These are phyloP conservation scores for Escallonia herrerae DNA, from an alignment of 129 eudicot species.

Conservation along the genomic window DNA sequence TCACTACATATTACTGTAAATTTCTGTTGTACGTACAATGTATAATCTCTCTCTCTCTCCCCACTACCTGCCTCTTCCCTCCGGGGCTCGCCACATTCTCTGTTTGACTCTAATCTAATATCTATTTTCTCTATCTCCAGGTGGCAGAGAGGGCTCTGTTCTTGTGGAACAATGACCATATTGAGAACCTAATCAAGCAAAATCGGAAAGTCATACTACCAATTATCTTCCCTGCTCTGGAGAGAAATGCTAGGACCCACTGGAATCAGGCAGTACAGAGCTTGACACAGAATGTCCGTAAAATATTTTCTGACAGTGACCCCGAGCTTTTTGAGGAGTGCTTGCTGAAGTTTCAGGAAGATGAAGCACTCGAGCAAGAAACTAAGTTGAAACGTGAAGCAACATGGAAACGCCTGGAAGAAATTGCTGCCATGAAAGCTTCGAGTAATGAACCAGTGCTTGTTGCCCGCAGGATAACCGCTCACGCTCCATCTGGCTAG, in stretches of 20 bases:
- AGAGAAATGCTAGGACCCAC: constrained; percentile 60
- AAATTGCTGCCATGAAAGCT: constrained; percentile 53
- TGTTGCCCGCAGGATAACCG: constrained; percentile 22
- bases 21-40: no score
- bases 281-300: constrained; percentile 63
- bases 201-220: constrained; percentile 75
- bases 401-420: constrained; percentile 69
- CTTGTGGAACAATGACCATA: constrained; percentile 80
- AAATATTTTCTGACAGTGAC: constrained; percentile 62
- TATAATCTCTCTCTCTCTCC: not conserved
- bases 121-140: constrained; percentile 22
- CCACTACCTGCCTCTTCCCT: no score
- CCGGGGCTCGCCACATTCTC: no score
- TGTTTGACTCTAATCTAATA: not conserved
- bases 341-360: constrained; percentile 56
- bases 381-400: constrained; percentile 45
- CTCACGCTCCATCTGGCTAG: constrained; percentile 25
- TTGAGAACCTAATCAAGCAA: constrained; percentile 69
- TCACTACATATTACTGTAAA: no score
- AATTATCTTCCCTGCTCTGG: constrained; percentile 65
- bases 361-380: constrained; percentile 51
- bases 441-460: constrained; percentile 36
- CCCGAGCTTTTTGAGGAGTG: constrained; percentile 73
- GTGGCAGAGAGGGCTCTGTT: constrained; percentile 87
- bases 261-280: constrained; percentile 83